phyloP scores from a whole-genome alignment of 352 stramenopile genomes.

The Phytophthora nicotianae region DNA sequence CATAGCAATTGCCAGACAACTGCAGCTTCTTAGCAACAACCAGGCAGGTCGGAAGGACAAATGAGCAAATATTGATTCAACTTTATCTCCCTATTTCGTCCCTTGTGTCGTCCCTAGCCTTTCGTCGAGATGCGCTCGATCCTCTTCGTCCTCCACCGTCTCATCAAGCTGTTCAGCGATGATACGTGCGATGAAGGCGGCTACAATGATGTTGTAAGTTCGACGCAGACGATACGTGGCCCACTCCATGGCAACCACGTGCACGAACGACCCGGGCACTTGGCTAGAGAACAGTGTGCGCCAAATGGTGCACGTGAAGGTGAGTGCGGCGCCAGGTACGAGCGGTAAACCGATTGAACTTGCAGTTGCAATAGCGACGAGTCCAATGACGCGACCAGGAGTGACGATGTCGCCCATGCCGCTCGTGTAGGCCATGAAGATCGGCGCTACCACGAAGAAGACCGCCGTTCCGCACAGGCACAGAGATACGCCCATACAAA shows the following conservation, averaged over 20 bases:
- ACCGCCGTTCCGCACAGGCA: conserved; percentile 56
- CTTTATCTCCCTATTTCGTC: conserved; percentile 8
- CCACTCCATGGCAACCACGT: conserved; percentile 58
- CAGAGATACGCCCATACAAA: conserved; percentile 57
- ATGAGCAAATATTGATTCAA: conserved; percentile 3
- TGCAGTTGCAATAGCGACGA: conserved; percentile 50
- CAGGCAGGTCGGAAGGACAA: conserved; percentile 8
- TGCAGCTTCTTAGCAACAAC: conserved; percentile 15
- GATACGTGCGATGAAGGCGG: conserved; percentile 69
- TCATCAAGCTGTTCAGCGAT: conserved; percentile 76
- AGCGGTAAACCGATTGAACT: conserved; percentile 62
- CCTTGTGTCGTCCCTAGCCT: conserved; percentile 39
- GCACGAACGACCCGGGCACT: conserved; percentile 48
- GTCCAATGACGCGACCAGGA: conserved; percentile 39
- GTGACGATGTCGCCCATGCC: conserved; percentile 47
- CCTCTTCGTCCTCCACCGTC: conserved; percentile 72
- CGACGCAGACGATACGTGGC: conserved; percentile 57
- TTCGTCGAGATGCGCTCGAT: conserved; percentile 49
- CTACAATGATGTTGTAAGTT: conserved; percentile 65
- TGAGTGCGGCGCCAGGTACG: conserved; percentile 39
- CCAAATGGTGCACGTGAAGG: conserved; percentile 66
- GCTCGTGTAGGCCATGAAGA: conserved; percentile 74
- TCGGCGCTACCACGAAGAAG: conserved; percentile 55
- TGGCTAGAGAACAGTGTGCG: conserved; percentile 44
- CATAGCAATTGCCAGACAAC: conserved; percentile 25